Evolutionary conservation across 805 yeast species (phyloP).

Genomic region (Saccharomyces paradoxus): DNA sequence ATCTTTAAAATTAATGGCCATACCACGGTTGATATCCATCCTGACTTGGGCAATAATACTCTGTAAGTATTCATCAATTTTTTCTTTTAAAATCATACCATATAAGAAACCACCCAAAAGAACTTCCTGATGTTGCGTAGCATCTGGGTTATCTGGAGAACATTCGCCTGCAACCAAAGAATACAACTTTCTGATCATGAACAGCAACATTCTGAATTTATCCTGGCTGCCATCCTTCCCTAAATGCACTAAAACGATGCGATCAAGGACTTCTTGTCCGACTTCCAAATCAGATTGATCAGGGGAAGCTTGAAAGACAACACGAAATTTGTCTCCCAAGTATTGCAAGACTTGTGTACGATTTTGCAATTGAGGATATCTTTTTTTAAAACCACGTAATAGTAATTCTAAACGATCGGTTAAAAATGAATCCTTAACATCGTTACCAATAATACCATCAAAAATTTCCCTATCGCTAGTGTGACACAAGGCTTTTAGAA

Average conservation of each 20-base stretch:
- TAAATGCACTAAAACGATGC: slow-evolving; percentile 87
- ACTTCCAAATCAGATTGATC: slow-evolving; percentile 86
- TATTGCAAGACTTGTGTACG: slow-evolving; percentile 87
- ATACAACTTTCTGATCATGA: slow-evolving; percentile 93
- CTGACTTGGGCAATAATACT: slow-evolving; percentile 65
- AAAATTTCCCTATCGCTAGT: slow-evolving; percentile 92
- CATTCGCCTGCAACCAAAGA: slow-evolving; percentile 95
- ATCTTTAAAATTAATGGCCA: slow-evolving; percentile 75
- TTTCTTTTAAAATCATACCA: slow-evolving; percentile 94
- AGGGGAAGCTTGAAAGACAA: slow-evolving; percentile 82
- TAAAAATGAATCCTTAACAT: slow-evolving; percentile 77
- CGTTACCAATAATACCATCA: slow-evolving; percentile 91
- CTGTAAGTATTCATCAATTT: slow-evolving; percentile 84
- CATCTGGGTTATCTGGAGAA: slow-evolving; percentile 96
- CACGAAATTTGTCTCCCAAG: slow-evolving; percentile 91
- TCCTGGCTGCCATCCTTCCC: slow-evolving; percentile 49
- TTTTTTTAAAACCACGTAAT: slow-evolving; percentile 78
- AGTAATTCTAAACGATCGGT: slow-evolving; percentile 96
- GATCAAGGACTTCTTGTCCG: slow-evolving; percentile 71
- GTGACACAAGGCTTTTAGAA: slow-evolving; percentile 81
- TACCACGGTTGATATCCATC: slow-evolving; percentile 71
- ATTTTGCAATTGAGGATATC: slow-evolving; percentile 55
- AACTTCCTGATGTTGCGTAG: slow-evolving; percentile 97
- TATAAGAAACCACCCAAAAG: slow-evolving; percentile 90
- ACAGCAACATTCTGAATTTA: slow-evolving; percentile 78